phyloP scores from a whole-genome alignment of 345 rosid genomes.

The Erucastrum elatum region DNA sequence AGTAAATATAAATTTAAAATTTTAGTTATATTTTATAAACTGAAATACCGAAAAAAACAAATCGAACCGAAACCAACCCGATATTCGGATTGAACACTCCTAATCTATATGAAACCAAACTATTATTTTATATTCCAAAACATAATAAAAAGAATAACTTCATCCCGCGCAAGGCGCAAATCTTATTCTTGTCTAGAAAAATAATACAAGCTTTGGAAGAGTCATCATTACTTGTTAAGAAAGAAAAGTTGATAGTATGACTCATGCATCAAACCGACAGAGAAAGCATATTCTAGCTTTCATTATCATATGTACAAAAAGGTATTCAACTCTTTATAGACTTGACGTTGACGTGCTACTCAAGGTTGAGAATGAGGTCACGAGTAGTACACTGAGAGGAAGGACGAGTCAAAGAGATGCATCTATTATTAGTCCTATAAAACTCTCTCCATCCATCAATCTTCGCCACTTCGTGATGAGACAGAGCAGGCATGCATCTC shows the following conservation, averaged over 20 bases:
- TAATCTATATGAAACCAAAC: too few species aligned
- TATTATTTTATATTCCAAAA: too few species aligned
- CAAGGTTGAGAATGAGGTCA: constrained; percentile 21
- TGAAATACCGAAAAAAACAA: too few species aligned
- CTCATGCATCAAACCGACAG: background rate
- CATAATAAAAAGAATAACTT: too few species aligned
- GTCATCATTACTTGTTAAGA: background rate
- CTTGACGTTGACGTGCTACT: background rate
- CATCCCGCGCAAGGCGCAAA: too few species aligned
- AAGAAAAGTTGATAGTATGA: background rate
- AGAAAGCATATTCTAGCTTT: background rate
- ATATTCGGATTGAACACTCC: too few species aligned
- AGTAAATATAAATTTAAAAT: too few species aligned
- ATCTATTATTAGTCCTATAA: background rate
- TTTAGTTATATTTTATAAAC: too few species aligned
- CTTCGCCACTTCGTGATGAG: constrained; percentile 45
- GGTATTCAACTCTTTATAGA: background rate
- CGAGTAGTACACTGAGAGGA: constrained; percentile 20
- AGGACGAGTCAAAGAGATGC: constrained; percentile 8
- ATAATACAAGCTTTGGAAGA: background rate
- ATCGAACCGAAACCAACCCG: too few species aligned
- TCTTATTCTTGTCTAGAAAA: too few species aligned
- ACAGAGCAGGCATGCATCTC: constrained; percentile 42
- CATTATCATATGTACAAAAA: background rate
- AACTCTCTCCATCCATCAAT: constrained; percentile 65